Percentiles rank a stretch among this genome's conserved stretches.
phyloP scores from a whole-genome alignment of 768 basidiomycete genomes.

The Tremella fuciformis region DNA sequence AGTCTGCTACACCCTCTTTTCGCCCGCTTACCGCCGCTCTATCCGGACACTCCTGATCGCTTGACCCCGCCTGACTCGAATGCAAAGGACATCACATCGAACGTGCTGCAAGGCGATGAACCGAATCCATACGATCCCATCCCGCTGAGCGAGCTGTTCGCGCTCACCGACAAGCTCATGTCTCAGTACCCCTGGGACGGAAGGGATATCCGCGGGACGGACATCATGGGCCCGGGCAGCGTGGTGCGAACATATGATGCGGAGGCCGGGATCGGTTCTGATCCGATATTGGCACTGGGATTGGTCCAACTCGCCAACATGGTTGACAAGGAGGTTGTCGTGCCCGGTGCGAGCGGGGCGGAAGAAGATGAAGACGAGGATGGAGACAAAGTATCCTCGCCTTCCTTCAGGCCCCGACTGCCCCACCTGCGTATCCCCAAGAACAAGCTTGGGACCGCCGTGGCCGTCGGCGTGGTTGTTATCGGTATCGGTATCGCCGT shows the following conservation, averaged over 20 bases:
- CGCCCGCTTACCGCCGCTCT: slow-evolving; percentile 45
- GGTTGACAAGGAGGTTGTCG: slow-evolving; percentile 30
- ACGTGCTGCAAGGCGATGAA: slow-evolving; percentile 12
- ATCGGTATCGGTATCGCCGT: slow-evolving; percentile 35
- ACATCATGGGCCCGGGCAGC: slow-evolving; percentile 47
- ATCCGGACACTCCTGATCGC: slow-evolving; percentile 35
- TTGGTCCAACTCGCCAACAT: slow-evolving; percentile 13
- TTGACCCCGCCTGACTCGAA: not conserved
- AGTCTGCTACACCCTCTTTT: slow-evolving; percentile 53
- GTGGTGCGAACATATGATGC: slow-evolving; percentile 42
- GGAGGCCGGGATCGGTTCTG: not conserved
- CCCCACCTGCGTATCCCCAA: slow-evolving; percentile 10
- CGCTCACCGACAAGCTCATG: slow-evolving; percentile 39
- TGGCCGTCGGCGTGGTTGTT: slow-evolving; percentile 30
- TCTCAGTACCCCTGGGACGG: slow-evolving; percentile 42
- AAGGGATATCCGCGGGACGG: slow-evolving; percentile 31
- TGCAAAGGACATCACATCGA: not conserved
- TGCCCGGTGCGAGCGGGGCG: slow-evolving; percentile 17
- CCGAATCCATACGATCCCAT: slow-evolving; percentile 44
- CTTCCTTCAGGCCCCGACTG: slow-evolving; percentile 6
- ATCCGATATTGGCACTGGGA: not conserved
- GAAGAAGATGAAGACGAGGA: slow-evolving; percentile 36
- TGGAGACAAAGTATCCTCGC: slow-evolving; percentile 5
- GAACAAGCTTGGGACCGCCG: slow-evolving; percentile 21
- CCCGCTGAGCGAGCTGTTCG: slow-evolving; percentile 45